Base-by-base conservation (phyloP, 192 early-diverging fungal genomes). In the Linnemannia exigua region DNA sequence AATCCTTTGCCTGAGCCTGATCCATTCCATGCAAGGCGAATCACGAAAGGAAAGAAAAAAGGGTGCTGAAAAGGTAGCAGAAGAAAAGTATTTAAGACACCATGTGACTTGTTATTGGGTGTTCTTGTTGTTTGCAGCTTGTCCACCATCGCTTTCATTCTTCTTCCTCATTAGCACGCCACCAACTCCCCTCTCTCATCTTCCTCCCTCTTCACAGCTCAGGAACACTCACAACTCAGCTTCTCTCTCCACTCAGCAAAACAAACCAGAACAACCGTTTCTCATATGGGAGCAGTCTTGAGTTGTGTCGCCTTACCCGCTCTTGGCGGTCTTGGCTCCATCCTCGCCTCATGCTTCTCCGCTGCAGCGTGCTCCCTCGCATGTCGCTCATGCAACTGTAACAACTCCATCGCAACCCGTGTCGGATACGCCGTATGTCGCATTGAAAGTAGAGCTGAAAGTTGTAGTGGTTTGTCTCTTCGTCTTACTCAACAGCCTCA, bases 331-430 rank as follows among this genome's bases (percentile, higher is more conserved):
- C 46, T 91, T 25, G 82, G 82, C 9, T 79, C 83, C n/a, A 76
- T 77, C 22, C 66, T 88, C 46, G 84, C 81, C 37, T 88, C 89
- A 37, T 93, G 92, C 54, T 93, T 91, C 75, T 93, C 92, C 58
- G 92, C 92, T 20, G 92, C 92, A 35, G 92, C 90, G 58, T 93
- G 92, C 48, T 89, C 89, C 3, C 77, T 93, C n/a, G 91, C 88
- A 31, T 93, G 80, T 66, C 89, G 89, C 74, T 90, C 89, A 81
- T 93, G 92, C 76, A 91, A 93, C 84, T 93, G 90, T 77, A 93
- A 93, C 78, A 91, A 93, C 74, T 90, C 90, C 14, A 90, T 93
- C 58, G 90, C 91, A 1, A 93, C 92, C 14, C 84, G 92, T 70
- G 84, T 90, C n/a, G 90, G 90, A 8, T 92, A 88, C 79, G 90